These are phyloP conservation scores for Rutidosis leptorrhynchoides DNA, from an alignment of 129 eudicot species.

Conservation along the genomic window DNA sequence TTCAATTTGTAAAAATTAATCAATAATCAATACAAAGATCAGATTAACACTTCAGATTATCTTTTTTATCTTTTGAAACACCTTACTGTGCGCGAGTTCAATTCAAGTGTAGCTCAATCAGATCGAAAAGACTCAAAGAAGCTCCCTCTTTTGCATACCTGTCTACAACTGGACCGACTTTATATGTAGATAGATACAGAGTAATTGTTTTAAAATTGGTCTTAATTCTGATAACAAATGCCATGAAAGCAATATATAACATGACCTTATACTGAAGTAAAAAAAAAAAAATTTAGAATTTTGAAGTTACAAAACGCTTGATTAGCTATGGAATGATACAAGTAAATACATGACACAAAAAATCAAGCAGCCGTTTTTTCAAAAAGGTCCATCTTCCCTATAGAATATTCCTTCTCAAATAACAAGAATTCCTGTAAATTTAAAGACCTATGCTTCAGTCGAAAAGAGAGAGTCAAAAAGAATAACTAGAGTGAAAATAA, in stretches of 20 bases:
- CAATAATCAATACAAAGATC: too few relatives aligned
- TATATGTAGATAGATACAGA: too few relatives aligned
- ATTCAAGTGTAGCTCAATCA: too few relatives aligned
- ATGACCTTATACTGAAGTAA: neutral
- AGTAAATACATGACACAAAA: conserved; percentile 17
- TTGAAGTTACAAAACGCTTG: neutral
- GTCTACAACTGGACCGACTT: too few relatives aligned
- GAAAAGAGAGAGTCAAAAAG: neutral
- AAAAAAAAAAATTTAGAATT: neutral
- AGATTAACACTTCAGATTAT: too few relatives aligned
- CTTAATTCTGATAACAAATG: neutral
- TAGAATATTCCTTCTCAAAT: conserved; percentile 78
- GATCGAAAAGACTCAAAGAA: too few relatives aligned
- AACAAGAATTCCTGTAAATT: conserved; percentile 80
- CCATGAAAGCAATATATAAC: neutral
- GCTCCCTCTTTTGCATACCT: too few relatives aligned
- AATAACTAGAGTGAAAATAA: conserved; percentile 12
- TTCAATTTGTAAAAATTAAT: too few relatives aligned
- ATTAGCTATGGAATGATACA: conserved; percentile 12
- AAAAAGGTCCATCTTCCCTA: conserved; percentile 65
- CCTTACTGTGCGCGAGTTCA: too few relatives aligned
- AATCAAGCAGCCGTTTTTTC: conserved; percentile 47
- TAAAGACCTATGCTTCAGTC: neutral
- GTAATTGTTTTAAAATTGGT: too few relatives aligned
- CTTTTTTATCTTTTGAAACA: too few relatives aligned